Conservation (phyloP, 805 yeast species). For the Zygotorulaspora chibaensis region DNA sequence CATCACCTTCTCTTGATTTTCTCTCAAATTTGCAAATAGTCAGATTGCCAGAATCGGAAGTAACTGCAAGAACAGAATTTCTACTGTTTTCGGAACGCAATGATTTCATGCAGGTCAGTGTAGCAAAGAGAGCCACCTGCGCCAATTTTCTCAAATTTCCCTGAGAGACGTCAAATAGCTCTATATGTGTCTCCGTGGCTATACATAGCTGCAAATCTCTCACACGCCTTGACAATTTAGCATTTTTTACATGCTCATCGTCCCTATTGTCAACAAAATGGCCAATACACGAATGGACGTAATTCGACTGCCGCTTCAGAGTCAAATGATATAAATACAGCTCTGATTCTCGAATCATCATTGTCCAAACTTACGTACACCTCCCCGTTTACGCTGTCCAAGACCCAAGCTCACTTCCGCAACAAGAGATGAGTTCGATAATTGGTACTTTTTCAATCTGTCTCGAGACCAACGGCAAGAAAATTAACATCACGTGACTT, state of each 20-base stretch:
- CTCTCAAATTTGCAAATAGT: conserved; percentile 46
- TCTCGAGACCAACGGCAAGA: too few relatives aligned
- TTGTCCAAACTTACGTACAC: background rate
- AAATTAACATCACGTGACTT: too few relatives aligned
- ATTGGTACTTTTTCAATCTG: too few relatives aligned
- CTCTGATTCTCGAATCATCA: conserved; percentile 21
- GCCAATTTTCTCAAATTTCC: conserved; percentile 49
- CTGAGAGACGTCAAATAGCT: conserved; percentile 42
- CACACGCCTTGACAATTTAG: conserved; percentile 3
- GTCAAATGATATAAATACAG: conserved; percentile 66
- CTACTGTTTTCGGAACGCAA: conserved; percentile 51
- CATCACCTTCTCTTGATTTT: background rate
- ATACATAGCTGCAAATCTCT: conserved; percentile 29
- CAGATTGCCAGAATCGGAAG: conserved; percentile 78
- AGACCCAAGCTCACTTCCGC: too few relatives aligned
- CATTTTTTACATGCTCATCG: background rate
- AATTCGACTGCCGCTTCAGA: conserved; percentile 54
- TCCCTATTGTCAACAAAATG: conserved; percentile 46
- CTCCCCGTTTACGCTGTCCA: background rate
- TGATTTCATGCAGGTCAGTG: conserved; percentile 49
- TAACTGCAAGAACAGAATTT: conserved; percentile 56
- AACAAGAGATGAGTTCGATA: too few relatives aligned
- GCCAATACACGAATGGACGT: conserved; percentile 58
- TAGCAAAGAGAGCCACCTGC: conserved; percentile 51
- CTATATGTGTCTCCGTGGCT: conserved; percentile 32